Evolutionary conservation across 1,139 yeast genomes (phyloP).

Genomic region (Scheffersomyces titani): DNA sequence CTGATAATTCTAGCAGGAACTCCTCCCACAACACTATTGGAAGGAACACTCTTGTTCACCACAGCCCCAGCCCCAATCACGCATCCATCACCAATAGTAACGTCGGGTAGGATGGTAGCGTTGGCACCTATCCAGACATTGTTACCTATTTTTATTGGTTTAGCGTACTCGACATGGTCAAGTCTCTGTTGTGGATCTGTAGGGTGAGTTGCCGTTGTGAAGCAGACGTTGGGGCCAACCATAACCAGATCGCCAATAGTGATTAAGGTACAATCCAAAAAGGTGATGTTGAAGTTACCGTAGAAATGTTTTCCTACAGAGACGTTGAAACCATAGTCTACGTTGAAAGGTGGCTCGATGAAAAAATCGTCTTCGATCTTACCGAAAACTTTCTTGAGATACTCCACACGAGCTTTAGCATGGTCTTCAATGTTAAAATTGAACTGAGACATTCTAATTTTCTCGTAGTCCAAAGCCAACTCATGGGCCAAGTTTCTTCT

Average conservation of each 20-base stretch:
- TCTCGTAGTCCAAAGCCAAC: constrained; percentile 36
- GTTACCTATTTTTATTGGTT: constrained; percentile 59
- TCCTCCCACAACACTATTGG: constrained; percentile 57
- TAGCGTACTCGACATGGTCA: constrained; percentile 51
- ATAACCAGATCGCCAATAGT: constrained; percentile 61
- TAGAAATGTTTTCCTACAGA: constrained; percentile 52
- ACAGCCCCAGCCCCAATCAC: constrained; percentile 71
- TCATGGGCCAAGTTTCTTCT: constrained; percentile 32
- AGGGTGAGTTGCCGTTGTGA: constrained; percentile 68
- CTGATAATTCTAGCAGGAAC: constrained; percentile 57
- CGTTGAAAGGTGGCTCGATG: constrained; percentile 55
- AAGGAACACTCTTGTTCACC: constrained; percentile 57
- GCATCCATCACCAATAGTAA: constrained; percentile 62
- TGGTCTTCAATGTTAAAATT: constrained; percentile 26
- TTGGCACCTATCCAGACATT: constrained; percentile 69
- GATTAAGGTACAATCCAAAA: constrained; percentile 62
- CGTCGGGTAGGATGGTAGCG: constrained; percentile 61
- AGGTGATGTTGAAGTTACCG: constrained; percentile 54
- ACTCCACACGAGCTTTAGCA: constrained; percentile 34
- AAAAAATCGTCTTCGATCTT: constrained; percentile 36
- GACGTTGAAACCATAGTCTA: constrained; percentile 62
- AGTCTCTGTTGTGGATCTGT: constrained; percentile 49
- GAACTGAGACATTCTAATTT: constrained; percentile 40
- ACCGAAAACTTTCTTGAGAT: constrained; percentile 47
- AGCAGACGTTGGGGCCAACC: constrained; percentile 64